Evolutionary conservation across 345 rosid species (phyloP).

Genomic region (Nephelium lappaceum): DNA sequence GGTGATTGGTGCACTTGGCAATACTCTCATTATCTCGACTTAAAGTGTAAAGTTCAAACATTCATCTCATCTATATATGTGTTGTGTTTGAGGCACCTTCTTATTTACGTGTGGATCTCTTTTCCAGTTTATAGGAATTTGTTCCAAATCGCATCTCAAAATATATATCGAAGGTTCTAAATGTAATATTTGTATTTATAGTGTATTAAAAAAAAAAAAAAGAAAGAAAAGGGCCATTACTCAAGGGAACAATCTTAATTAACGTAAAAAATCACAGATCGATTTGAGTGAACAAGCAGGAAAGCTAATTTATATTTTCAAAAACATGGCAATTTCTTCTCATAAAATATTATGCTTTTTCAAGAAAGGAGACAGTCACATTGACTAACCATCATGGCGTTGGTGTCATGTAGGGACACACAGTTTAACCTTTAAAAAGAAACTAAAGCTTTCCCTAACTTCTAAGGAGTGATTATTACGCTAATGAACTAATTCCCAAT

Average conservation of each 20-base stretch:
- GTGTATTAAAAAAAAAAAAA: not conserved
- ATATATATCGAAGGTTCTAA: too few species aligned
- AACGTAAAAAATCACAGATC: not conserved
- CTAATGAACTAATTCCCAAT: too few species aligned
- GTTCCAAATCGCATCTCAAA: too few species aligned
- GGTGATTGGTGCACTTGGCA: too few species aligned
- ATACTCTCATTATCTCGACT: too few species aligned
- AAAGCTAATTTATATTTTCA: not conserved
- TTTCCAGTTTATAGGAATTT: too few species aligned
- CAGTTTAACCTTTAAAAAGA: not conserved
- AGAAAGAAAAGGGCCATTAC: not conserved
- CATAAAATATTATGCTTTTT: not conserved
- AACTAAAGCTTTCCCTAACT: not conserved
- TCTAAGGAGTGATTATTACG: not conserved
- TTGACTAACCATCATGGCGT: not conserved
- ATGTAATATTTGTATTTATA: too few species aligned
- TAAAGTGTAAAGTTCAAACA: too few species aligned
- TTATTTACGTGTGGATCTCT: too few species aligned
- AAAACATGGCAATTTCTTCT: not conserved
- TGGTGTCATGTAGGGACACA: not conserved
- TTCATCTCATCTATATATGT: too few species aligned
- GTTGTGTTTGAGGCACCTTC: too few species aligned
- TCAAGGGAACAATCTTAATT: not conserved
- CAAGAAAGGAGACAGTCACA: not conserved
- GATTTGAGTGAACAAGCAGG: not conserved